These are phyloP conservation scores for Chenopodium quinoa DNA, from an alignment of 148 eudicot genomes.

Conservation along the genomic window DNA sequence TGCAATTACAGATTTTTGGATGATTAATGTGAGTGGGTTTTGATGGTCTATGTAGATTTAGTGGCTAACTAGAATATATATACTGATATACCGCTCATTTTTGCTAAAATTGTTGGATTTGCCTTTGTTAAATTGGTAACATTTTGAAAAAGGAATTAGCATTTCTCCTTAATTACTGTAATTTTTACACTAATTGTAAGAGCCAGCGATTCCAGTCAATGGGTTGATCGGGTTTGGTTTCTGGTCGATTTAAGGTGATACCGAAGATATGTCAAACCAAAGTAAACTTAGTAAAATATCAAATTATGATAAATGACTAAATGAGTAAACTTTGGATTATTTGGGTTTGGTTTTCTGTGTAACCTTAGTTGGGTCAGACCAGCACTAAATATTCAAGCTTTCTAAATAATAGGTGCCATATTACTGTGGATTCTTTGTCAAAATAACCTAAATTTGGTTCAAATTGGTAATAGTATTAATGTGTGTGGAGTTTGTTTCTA, in stretches of 20 bases:
- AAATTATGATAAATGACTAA: no score
- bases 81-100: background rate
- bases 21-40: background rate
- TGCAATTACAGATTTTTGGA: constrained; percentile 1
- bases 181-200: background rate
- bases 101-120: background rate
- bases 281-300: no score
- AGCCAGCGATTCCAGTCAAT: no score
- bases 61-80: background rate
- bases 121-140: background rate
- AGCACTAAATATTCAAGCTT: background rate
- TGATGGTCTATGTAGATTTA: background rate
- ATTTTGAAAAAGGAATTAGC: background rate
- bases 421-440: background rate
- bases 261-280: no score
- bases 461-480: background rate
- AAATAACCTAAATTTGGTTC: background rate
- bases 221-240: no score
- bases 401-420: background rate
- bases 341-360: no score
- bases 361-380: no score
- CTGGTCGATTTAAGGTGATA: no score
- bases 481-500: background rate
- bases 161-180: background rate
- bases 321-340: no score